Base-by-base conservation (phyloP, 2,329 filamentous ascomycete species). In the Xenoacremonium recifei region DNA sequence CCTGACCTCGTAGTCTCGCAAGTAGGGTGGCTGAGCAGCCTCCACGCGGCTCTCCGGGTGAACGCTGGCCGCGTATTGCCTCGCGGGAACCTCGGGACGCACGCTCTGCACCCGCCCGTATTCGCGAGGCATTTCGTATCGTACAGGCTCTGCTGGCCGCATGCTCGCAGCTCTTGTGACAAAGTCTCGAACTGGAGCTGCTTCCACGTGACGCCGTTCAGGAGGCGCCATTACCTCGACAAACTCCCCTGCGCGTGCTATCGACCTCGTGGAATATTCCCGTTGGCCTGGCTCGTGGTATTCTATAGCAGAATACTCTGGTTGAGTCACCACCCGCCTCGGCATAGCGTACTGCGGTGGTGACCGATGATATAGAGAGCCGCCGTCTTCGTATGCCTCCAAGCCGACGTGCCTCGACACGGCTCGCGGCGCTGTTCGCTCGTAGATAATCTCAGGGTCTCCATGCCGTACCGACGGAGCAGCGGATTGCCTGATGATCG, bases 401-500 rank as follows among this genome's bases (percentile, higher is more conserved):
- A 71, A 55, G 7, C 56, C 69, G 4, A 76, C 62, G 42, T 76
- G 72, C 44, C 76, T 73, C 4, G 77, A 74, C 5, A 72, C 58
- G 33, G 77, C 70, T 25, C 77, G 75, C 17, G 72, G 69, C 2
- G 75, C 70, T 11, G 73, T 65, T 51, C 84, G 77, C 57, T 92
- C 87, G 53, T 90, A 89, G 32, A 84, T 64, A 39, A 81, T 59
- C 42, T 82, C 77, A 18, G 72, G 67, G 21, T 82, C 79, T 13
- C 71, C 63, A 17, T 62, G 59, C 25, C 62, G 59, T 19, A 58
- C 47, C 13, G 75, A 68, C 30, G 77, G 73, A 4, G 75, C 77
- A 13, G 76, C 70, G 6, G 80, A 82, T 37, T 77, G 77, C 35
- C 77, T 54, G 33, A 55, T 67, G 16, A 72, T 58, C 15, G 71